Percentiles rank a stretch among this genome's conserved stretches.
These are phyloP conservation scores for Tylopilus subfusipes DNA, from an alignment of 768 basidiomycete species.

Conservation along the genomic window DNA sequence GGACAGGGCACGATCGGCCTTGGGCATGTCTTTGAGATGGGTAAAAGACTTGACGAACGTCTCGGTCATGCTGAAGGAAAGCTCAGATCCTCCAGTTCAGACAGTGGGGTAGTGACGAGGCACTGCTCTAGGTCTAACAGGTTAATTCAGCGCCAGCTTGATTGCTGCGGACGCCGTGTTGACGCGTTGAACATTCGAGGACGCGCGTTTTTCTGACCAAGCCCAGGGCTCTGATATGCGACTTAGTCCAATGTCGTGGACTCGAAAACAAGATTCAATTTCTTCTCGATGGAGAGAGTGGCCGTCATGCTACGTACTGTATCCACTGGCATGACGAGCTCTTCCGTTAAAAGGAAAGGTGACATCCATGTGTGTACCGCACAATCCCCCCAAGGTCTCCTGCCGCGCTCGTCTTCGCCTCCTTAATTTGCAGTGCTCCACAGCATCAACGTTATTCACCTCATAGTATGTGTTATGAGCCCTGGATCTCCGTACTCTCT, in stretches of 20 bases:
- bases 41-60: slow-evolving; percentile 63
- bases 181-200: slow-evolving; percentile 3
- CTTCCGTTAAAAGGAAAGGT: not conserved
- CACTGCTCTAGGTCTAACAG: not conserved
- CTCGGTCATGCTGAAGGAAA: slow-evolving; percentile 43
- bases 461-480: not conserved
- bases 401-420: not conserved
- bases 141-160: not conserved
- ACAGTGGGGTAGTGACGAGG: not conserved
- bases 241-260: slow-evolving; percentile 23
- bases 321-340: too few species aligned
- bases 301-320: too few species aligned
- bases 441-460: not conserved
- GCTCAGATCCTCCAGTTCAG: not conserved
- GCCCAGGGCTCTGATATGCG: not conserved
- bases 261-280: not conserved
- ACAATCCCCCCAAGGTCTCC: not conserved
- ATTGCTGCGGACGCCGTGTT: not conserved
- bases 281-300: not conserved
- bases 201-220: slow-evolving; percentile 5
- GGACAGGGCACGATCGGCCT: slow-evolving; percentile 62
- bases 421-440: not conserved
- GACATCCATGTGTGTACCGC: not conserved
- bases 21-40: slow-evolving; percentile 65
- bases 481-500: not conserved